Conservation (phyloP, 345 rosid species). For the Syzygium jambos region DNA sequence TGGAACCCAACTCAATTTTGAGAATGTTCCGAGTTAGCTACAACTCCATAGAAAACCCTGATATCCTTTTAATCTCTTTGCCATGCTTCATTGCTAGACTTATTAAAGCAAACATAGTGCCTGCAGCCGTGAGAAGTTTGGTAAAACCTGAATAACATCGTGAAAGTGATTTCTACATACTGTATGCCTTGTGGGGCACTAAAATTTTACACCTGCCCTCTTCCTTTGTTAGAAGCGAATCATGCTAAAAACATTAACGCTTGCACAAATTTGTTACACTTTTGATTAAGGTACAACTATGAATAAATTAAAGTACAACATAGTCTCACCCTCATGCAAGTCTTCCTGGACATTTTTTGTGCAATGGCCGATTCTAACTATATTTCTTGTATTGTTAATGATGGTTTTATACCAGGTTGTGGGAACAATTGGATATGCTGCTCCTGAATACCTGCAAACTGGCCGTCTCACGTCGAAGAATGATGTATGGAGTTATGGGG, state of each 20-base stretch:
- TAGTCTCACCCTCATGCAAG: background rate
- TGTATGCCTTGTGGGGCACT: background rate
- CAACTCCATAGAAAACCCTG: background rate
- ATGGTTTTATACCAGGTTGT: conserved; percentile 48
- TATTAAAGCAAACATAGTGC: background rate
- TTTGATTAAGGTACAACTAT: background rate
- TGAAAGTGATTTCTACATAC: background rate
- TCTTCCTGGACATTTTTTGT: background rate
- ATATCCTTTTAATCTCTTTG: background rate
- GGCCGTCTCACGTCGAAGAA: conserved; percentile 80
- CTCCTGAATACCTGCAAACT: conserved; percentile 81
- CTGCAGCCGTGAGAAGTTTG: background rate
- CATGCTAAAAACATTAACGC: background rate
- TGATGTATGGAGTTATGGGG: conserved; percentile 92
- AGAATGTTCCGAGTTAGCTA: background rate
- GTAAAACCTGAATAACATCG: background rate
- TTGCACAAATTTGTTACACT: background rate
- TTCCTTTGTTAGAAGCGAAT: background rate
- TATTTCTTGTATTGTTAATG: background rate
- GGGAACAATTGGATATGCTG: conserved; percentile 91
- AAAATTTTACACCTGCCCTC: background rate
- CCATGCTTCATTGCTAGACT: background rate
- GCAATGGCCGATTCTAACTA: background rate
- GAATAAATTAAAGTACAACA: background rate
- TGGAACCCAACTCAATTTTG: background rate